Evolutionary conservation across 768 basidiomycete genomes (phyloP).

Genomic region (Serendipita indica): DNA sequence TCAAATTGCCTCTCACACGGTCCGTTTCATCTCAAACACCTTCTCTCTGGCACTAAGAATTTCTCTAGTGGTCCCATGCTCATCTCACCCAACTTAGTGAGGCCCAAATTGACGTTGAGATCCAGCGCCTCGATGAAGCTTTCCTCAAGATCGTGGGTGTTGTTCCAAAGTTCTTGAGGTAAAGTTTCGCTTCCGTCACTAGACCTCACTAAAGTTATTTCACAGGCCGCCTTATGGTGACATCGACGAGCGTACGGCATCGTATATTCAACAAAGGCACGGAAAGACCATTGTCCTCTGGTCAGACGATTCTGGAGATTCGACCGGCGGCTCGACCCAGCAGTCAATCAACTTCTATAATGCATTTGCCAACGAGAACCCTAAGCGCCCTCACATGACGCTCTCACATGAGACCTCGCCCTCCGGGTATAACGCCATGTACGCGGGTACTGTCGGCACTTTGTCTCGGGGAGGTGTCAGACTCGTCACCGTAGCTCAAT

Average conservation of each 20-base stretch:
- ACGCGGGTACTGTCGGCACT: background rate
- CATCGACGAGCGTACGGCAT: background rate
- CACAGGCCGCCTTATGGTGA: background rate
- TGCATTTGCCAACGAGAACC: background rate
- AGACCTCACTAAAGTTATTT: background rate
- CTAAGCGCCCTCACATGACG: background rate
- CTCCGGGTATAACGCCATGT: background rate
- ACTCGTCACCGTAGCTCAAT: slow-evolving; percentile 1
- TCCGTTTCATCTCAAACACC: background rate
- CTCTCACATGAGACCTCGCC: background rate
- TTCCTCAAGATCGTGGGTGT: slow-evolving; percentile 1
- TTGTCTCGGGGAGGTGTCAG: background rate
- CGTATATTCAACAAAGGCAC: background rate
- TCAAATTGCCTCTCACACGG: slow-evolving; percentile 2
- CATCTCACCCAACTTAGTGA: background rate
- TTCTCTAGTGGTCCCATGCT: background rate
- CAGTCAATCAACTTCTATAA: background rate
- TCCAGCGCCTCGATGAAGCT: slow-evolving; percentile 6
- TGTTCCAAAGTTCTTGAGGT: background rate
- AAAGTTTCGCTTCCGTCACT: background rate
- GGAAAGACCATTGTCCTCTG: slow-evolving; percentile 7
- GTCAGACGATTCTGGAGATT: slow-evolving; percentile 7
- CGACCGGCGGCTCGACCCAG: background rate
- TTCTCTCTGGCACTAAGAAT: background rate
- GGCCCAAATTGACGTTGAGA: slow-evolving; percentile 1